A percentile compares a stretch with the other conserved stretches of the same genome.
These are phyloP conservation scores for Verticillium klebahnii DNA, from an alignment of 2,329 filamentous ascomycete species.

Conservation along the genomic window DNA sequence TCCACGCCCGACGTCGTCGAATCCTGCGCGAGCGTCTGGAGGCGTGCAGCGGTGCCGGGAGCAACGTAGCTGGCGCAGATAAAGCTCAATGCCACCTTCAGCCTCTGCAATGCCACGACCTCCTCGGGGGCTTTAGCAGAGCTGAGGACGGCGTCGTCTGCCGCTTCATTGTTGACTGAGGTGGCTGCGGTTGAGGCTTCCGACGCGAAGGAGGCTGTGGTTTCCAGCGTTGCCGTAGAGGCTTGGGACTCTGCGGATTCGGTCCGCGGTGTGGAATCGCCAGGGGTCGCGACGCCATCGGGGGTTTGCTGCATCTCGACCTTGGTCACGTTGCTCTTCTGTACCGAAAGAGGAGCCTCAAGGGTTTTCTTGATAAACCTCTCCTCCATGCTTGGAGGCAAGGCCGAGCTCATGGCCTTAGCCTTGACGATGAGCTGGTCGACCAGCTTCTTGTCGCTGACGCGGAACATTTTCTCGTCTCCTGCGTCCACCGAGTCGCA, in stretches of 20 bases:
- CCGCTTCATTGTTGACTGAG: slow-evolving; percentile 29
- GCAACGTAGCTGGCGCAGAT: slow-evolving; percentile 59
- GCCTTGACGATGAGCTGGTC: slow-evolving; percentile 67
- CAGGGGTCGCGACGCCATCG: slow-evolving; percentile 17
- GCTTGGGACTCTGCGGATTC: slow-evolving; percentile 37
- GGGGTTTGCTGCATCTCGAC: not conserved
- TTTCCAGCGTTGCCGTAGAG: slow-evolving; percentile 27
- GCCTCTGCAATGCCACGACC: slow-evolving; percentile 55
- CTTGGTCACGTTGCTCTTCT: slow-evolving; percentile 51
- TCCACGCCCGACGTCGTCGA: slow-evolving; percentile 39
- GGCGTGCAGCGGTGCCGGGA: slow-evolving; percentile 30
- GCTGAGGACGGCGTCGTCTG: slow-evolving; percentile 28
- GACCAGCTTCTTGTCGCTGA: slow-evolving; percentile 69
- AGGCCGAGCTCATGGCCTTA: slow-evolving; percentile 56
- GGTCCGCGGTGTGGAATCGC: slow-evolving; percentile 19
- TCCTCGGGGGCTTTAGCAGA: slow-evolving; percentile 42
- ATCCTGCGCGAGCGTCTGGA: slow-evolving; percentile 37
- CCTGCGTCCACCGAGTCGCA: slow-evolving; percentile 82
- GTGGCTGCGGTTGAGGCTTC: slow-evolving; percentile 42
- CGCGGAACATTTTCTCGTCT: slow-evolving; percentile 78
- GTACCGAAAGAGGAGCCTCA: slow-evolving; percentile 68
- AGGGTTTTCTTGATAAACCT: slow-evolving; percentile 73
- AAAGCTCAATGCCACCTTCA: slow-evolving; percentile 61
- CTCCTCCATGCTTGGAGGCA: slow-evolving; percentile 81
- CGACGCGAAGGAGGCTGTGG: slow-evolving; percentile 29